Base-by-base conservation (phyloP, 768 basidiomycete genomes). In the Tulasnella sp. region DNA sequence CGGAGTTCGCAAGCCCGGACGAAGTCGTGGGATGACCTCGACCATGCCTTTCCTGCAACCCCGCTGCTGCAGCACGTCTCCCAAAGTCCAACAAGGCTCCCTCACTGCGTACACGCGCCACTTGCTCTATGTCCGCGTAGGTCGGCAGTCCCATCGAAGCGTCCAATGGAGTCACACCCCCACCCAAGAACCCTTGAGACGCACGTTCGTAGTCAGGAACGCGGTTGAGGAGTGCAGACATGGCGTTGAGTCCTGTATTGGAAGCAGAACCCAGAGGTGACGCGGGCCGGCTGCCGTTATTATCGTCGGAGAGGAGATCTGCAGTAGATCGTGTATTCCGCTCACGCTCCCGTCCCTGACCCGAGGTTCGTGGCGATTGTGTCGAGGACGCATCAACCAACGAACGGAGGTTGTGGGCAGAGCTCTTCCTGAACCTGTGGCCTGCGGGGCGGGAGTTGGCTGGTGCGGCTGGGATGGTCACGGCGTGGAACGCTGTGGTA, bases 171-270 rank as follows among this genome's bases (percentile, higher is more conserved):
- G 86, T 83, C n/a, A 94, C 84, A 4, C 93, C 92, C 3, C 79
- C 80, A 5, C 93, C 93, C 26, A 94, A 77, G 71, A 94, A 95
- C 4, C 92, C 93, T 13, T 86, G 76, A 62, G 85, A 82, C 2
- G 94, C 90, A 48, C 88, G 78, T 19, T 78, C 78, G 70, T 98
- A 98, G 64, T 88, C 82, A 1, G 95, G 95, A 17, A 96, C 75
- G 56, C 88, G 74, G 78, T 81, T 64, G 79, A 87, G 66, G 81
- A 84, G 68, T 30, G 72, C 32, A 38, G 38, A 54, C 30, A 48
- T 48, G 23, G 29, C 23, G 32, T 44, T 54, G 38, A 47, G 43
- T 3, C 32, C 21, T 19, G 34, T 56, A 9, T 42, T 23, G 10
- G 23, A 41, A 26, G 19, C 13, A 4, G 26, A 26, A n/a, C n/a